phyloP scores from a whole-genome alignment of 2,329 filamentous ascomycete genomes.

The Talaromyces amestolkiae region DNA sequence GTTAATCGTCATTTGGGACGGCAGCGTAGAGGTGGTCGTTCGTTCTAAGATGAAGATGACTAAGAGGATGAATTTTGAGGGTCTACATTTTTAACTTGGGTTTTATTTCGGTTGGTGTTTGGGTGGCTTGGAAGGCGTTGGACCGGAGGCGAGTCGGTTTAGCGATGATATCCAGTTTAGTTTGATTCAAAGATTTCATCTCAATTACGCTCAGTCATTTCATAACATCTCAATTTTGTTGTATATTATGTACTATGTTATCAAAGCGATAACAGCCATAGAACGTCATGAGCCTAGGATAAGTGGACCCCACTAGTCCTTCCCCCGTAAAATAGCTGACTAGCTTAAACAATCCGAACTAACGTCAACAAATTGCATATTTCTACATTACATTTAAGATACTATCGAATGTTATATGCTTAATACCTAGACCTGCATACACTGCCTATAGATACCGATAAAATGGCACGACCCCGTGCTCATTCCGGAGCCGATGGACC shows the following conservation, averaged over 20 bases:
- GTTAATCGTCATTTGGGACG: conserved; percentile 23
- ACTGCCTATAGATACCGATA: background rate
- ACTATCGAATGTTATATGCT: background rate
- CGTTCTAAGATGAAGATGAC: background rate
- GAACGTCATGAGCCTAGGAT: background rate
- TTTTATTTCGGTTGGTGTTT: background rate
- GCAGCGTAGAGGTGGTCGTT: background rate
- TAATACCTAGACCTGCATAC: background rate
- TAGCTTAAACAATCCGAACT: background rate
- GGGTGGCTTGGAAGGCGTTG: background rate
- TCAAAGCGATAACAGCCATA: background rate
- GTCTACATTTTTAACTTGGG: background rate
- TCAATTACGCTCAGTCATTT: too few species aligned
- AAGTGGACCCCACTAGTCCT: background rate
- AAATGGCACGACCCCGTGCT: conserved; percentile 45
- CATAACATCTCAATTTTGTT: too few species aligned
- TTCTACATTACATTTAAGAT: background rate
- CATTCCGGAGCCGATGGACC: conserved; percentile 43
- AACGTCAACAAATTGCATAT: background rate
- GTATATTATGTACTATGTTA: too few species aligned
- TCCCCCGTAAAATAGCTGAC: background rate
- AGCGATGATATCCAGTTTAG: background rate
- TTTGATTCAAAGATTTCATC: background rate
- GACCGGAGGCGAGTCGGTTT: background rate
- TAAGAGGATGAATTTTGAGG: background rate